Base-by-base conservation (phyloP, 805 yeast genomes). In the Saccharomyces jurei region DNA sequence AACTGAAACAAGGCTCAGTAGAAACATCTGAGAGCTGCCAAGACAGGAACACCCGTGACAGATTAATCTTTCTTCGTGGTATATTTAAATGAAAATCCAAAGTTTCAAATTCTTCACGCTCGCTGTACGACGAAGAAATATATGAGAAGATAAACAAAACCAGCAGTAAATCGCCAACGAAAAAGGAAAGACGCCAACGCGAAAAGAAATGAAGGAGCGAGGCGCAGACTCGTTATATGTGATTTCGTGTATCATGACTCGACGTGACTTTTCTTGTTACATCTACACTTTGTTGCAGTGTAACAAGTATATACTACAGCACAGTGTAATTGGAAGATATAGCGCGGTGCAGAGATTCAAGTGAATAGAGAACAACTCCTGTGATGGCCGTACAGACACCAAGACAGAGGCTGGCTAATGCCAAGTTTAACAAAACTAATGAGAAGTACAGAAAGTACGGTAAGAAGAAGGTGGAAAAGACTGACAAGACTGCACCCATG, bases 321-420 rank as follows among this genome's bases (percentile, higher is more conserved):
- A n/a, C 11, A 36, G 44, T 6, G 17, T 6, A n/a, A 17, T 8
- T 8, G 3, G 22, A 8, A 8, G 10, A 8, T 17, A 8, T 9
- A 3, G 25, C 44, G 17, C 13, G 22, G 44, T 36, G 44, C 44
- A 17, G 44, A 14, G 49, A 21, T 17, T 25, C 26, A 29, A 46
- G 25, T 41, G 50, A 53, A 50, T 50, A 50, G 55, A 50, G 21
- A 48, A 48, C 36, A 46, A 41, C 25, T 22, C 25, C 17, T 50
- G 44, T 41, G 41, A 66, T 76, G 91, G 88, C 87, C 58, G 65
- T 77, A 31, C 97, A 90, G 77, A 86, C 96, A 26, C 91, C 94
- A 55, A 83, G 80, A 64, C 96, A 91, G 74, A 85, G 91, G 73
- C 76, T 81, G 53, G 96, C 96, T n/a, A 91, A 91, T 71, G 81